Evolutionary conservation across 306 rosid genomes (phyloP).

Genomic region (Clitoria ternatea): DNA sequence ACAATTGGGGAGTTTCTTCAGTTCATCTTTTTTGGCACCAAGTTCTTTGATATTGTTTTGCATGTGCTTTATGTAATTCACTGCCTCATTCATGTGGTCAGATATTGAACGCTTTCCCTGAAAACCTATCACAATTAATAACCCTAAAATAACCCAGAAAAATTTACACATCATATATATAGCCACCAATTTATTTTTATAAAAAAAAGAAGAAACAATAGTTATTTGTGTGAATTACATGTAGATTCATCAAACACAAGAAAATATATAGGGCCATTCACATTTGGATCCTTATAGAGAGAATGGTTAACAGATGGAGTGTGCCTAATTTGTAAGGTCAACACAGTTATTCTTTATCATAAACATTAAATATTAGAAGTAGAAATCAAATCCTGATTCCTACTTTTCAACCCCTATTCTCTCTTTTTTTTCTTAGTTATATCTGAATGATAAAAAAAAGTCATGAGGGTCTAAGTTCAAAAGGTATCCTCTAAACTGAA

Average conservation of each 20-base stretch:
- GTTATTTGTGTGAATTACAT: neutral
- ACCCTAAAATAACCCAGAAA: slow-evolving; percentile 28
- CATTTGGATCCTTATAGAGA: neutral
- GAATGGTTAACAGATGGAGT: too few relatives aligned
- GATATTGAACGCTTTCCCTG: slow-evolving; percentile 80
- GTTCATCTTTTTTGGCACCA: slow-evolving; percentile 39
- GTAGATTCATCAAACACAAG: neutral
- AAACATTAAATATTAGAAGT: too few relatives aligned
- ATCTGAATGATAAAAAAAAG: too few relatives aligned
- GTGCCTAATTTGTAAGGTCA: too few relatives aligned
- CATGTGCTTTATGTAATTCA: slow-evolving; percentile 49
- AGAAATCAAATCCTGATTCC: too few relatives aligned
- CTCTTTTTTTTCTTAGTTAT: too few relatives aligned
- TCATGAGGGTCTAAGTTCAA: neutral
- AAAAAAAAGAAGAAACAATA: neutral
- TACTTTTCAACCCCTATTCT: too few relatives aligned
- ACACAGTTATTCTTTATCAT: too few relatives aligned
- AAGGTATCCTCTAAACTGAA: slow-evolving; percentile 4
- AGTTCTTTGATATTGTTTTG: slow-evolving; percentile 42
- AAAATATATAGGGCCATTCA: neutral
- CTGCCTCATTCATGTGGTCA: slow-evolving; percentile 62
- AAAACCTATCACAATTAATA: neutral
- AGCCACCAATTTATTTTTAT: too few relatives aligned
- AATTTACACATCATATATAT: neutral
- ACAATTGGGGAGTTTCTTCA: slow-evolving; percentile 22